Base-by-base conservation (phyloP, 1,284 basidiomycete species). In the Cystobasidium pallidum region DNA sequence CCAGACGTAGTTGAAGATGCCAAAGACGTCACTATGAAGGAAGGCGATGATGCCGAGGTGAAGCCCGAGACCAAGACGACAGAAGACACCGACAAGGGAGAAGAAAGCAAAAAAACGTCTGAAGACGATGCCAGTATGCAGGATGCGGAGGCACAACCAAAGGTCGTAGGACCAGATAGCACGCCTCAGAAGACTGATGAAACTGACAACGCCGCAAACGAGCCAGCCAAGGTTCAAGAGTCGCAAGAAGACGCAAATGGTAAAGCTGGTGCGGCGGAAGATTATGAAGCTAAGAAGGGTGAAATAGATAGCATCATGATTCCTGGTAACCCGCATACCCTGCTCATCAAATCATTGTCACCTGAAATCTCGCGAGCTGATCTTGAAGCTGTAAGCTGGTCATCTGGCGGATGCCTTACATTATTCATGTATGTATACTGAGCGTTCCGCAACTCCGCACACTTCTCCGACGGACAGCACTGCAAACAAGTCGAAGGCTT, bases 321-420 rank as follows among this genome's bases (percentile, higher is more conserved):
- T 24, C 84, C 85, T 47, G 87, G 91, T 28, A 88, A 91, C 76
- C 88, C 89, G 15, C 91, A 91, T 78, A 91, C 94, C 80, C 88
- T 97, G 61, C 92, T 95, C 86, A 92, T 96, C 78, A 88, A 93
- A 75, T 93, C 91, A 21, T 92, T 96, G 75, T 91, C 92, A 49
- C 92, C 93, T 30, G 91, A 91, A 75, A 92, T 94, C 77, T 89
- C 90, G 24, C 87, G 92, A 55, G 82, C 88, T 54, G 92, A 91
- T 77, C 84, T 97, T 34, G 93, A 96, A 83, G 89, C 91, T 80
- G 92, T 95, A 75, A 75, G 84, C 80, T 58, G 24, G 21, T 24
- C 52, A 62, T 73, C 17, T 17, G 15, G 3, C 36, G 36, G 88
- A 77, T 82, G 43, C n/a, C n/a, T n/a, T n/a, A n/a, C n/a, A n/a